Conservation (phyloP, 805 yeast genomes). For the Lipomyces orientalis region DNA sequence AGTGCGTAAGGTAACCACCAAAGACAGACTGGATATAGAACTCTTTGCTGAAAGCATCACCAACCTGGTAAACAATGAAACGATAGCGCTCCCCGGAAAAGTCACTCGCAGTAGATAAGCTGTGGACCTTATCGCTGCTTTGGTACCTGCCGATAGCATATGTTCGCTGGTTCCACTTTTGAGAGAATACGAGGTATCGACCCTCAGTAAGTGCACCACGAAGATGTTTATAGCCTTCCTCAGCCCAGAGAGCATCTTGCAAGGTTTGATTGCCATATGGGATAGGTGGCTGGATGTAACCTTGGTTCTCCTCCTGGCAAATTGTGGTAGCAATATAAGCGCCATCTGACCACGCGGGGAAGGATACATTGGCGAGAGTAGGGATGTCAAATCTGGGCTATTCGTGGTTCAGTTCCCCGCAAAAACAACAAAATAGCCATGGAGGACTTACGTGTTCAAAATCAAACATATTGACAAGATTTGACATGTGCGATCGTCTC, state of each 20-base stretch:
- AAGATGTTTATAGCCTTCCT: slow-evolving; percentile 37
- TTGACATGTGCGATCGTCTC: slow-evolving; percentile 41
- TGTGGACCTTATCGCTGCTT: not conserved
- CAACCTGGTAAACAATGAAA: slow-evolving; percentile 28
- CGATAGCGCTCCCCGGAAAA: slow-evolving; percentile 3
- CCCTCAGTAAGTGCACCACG: slow-evolving; percentile 42
- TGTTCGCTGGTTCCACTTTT: not conserved
- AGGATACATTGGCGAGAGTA: slow-evolving; percentile 25
- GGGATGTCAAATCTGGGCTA: slow-evolving; percentile 15
- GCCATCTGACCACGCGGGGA: slow-evolving; percentile 19
- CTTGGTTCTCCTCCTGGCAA: slow-evolving; percentile 23
- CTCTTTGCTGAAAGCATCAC: slow-evolving; percentile 29
- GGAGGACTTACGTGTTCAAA: slow-evolving; percentile 24
- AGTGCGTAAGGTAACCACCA: slow-evolving; percentile 10
- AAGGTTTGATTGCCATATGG: slow-evolving; percentile 40
- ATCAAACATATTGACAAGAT: slow-evolving; percentile 39
- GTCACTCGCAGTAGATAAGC: not conserved
- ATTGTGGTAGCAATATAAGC: slow-evolving; percentile 16
- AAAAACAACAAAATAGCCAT: not conserved
- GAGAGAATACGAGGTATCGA: slow-evolving; percentile 36
- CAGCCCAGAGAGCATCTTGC: slow-evolving; percentile 34
- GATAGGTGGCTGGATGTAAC: slow-evolving; percentile 30
- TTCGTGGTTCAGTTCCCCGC: not conserved
- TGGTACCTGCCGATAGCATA: not conserved
- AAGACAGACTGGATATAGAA: slow-evolving; percentile 25